A percentile compares a stretch with the other conserved stretches of the same genome.
phyloP scores from a whole-genome alignment of 305 asterid species.

The Striga hermonthica region DNA sequence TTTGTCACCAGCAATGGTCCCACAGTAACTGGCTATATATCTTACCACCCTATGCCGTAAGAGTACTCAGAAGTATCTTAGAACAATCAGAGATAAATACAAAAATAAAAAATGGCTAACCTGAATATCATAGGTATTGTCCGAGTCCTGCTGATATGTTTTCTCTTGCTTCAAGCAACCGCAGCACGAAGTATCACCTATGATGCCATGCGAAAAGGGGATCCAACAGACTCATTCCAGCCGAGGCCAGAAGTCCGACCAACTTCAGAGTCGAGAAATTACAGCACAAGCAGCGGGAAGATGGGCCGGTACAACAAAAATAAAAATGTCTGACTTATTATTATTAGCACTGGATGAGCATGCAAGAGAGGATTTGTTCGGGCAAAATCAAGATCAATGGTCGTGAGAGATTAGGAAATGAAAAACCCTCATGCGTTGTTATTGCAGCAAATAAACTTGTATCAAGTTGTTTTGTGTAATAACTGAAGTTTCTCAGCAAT shows the following conservation, averaged over 20 bases:
- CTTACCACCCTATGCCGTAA: background rate
- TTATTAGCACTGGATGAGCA: conserved; percentile 6
- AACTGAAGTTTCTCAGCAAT: background rate
- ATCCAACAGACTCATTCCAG: conserved; percentile 3
- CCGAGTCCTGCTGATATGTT: conserved; percentile 26
- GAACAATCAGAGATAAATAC: background rate
- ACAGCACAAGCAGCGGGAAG: conserved; percentile 26
- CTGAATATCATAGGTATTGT: background rate
- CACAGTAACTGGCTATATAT: conserved; percentile 6
- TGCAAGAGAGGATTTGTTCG: background rate
- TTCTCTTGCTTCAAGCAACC: conserved; percentile 24
- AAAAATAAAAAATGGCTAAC: conserved; percentile 16
- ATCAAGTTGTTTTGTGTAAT: background rate
- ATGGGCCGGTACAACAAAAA: conserved; percentile 9
- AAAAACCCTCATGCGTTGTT: background rate
- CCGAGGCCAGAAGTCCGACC: background rate
- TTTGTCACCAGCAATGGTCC: background rate
- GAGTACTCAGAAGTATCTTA: conserved; percentile 16
- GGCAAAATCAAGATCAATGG: background rate
- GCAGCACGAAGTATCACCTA: conserved; percentile 19
- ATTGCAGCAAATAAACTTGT: conserved; percentile 19
- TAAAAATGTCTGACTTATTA: background rate
- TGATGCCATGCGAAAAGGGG: conserved; percentile 21
- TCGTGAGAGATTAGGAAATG: background rate
- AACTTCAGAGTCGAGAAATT: background rate